Conservation (phyloP, 139 green algal species). For the Tetradesmus obliquus region DNA sequence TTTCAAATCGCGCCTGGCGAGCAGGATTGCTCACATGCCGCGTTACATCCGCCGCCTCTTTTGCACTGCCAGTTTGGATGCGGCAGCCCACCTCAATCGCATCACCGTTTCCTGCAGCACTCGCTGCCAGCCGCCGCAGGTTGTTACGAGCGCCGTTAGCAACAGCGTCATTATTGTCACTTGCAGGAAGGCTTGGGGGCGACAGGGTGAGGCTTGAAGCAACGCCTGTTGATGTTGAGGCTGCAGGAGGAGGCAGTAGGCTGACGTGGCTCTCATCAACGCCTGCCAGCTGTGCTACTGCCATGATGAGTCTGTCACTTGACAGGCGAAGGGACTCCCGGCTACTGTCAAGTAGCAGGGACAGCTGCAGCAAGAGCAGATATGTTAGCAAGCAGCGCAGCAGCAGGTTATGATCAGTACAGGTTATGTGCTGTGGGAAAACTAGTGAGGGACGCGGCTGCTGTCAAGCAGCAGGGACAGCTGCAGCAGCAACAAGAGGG, state of each 20-base stretch:
- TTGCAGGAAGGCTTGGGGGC: not conserved
- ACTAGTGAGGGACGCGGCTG: too few species aligned
- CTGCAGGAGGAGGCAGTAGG: slow-evolving; percentile 23
- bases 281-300: slow-evolving; percentile 41
- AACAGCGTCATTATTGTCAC: not conserved
- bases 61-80: slow-evolving; percentile 2
- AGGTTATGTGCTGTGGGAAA: too few species aligned
- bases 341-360: not conserved
- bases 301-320: slow-evolving; percentile 32
- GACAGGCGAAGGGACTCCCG: slow-evolving; percentile 16
- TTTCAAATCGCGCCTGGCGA: slow-evolving; percentile 15
- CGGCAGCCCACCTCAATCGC: slow-evolving; percentile 30
- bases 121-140: not conserved
- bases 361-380: slow-evolving; percentile 18
- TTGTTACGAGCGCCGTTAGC: not conserved
- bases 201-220: too few species aligned
- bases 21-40: slow-evolving; percentile 15
- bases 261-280: slow-evolving; percentile 14
- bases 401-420: not conserved
- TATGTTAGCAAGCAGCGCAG: not conserved
- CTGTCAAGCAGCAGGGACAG: too few species aligned
- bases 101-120: not conserved
- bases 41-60: slow-evolving; percentile 10
- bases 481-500: too few species aligned
- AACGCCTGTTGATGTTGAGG: not conserved